Evolutionary conservation across 2,329 filamentous ascomycete genomes (phyloP).

Genomic region (Trichoderma aggressivum): DNA sequence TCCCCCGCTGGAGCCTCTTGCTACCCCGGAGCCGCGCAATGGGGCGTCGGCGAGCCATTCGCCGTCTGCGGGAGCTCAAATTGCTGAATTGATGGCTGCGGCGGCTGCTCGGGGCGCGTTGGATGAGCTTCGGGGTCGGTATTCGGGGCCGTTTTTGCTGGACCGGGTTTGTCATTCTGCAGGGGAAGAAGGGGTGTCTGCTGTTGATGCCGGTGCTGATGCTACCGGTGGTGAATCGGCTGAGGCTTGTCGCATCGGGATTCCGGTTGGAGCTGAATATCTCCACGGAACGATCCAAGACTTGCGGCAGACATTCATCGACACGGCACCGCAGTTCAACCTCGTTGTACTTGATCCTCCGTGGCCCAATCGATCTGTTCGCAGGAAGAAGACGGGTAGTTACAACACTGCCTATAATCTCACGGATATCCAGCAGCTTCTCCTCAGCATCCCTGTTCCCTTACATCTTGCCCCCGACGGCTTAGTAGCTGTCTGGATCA

Average conservation of each 20-base stretch:
- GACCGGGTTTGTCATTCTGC: slow-evolving; percentile 35
- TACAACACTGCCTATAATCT: slow-evolving; percentile 48
- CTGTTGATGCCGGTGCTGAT: background rate
- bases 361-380: slow-evolving; percentile 76
- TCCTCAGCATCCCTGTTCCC: slow-evolving; percentile 55
- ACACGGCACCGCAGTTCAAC: slow-evolving; percentile 54
- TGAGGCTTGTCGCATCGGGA: slow-evolving; percentile 11
- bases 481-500: slow-evolving; percentile 72
- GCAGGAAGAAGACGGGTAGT: slow-evolving; percentile 48
- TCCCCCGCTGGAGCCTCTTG: slow-evolving; percentile 45
- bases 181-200: background rate
- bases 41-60: background rate
- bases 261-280: slow-evolving; percentile 44
- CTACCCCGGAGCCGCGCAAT: slow-evolving; percentile 49
- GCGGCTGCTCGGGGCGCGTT: slow-evolving; percentile 47
- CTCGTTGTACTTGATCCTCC: slow-evolving; percentile 73
- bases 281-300: slow-evolving; percentile 49
- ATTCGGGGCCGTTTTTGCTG: slow-evolving; percentile 46
- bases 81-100: slow-evolving; percentile 53
- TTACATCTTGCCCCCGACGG: slow-evolving; percentile 51
- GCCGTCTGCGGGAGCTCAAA: slow-evolving; percentile 43
- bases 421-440: slow-evolving; percentile 46
- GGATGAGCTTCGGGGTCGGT: slow-evolving; percentile 31
- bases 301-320: slow-evolving; percentile 39
- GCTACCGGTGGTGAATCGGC: background rate